Percentiles rank a stretch among this genome's conserved stretches.
Evolutionary conservation across 208 protist species (phyloP).

Genomic region (Leishmania martiniquensis): DNA sequence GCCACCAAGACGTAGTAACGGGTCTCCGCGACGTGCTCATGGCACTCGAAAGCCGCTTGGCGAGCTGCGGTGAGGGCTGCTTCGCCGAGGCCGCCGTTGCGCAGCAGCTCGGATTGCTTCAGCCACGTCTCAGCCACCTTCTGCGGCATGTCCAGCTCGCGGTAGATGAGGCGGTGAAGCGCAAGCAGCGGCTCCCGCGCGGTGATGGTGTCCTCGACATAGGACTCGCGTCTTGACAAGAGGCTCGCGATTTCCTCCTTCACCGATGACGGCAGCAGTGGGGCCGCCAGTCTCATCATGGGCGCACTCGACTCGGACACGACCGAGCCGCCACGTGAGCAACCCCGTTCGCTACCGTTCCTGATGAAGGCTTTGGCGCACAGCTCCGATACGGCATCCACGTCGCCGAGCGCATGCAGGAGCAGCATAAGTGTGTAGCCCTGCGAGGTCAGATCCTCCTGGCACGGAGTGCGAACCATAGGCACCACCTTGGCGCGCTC

Average conservation of each 20-base stretch:
- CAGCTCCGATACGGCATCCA: conserved; percentile 66
- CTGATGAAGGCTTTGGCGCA: conserved; percentile 17
- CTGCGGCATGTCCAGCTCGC: conserved; percentile 52
- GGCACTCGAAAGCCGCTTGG: conserved; percentile 50
- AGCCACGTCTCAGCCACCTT: conserved; percentile 82
- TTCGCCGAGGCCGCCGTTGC: conserved; percentile 76
- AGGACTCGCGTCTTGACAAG: conserved; percentile 39
- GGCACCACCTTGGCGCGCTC: conserved; percentile 63
- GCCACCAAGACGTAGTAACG: conserved; percentile 83
- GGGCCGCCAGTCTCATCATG: conserved; percentile 19
- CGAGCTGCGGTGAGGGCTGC: conserved; percentile 74
- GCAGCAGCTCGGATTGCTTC: conserved; percentile 77
- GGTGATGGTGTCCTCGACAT: conserved; percentile 68
- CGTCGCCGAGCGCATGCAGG: conserved; percentile 81
- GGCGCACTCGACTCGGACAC: conserved; percentile 5
- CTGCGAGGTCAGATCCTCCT: conserved; percentile 68
- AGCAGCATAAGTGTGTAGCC: conserved; percentile 67
- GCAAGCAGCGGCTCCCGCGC: conserved; percentile 83
- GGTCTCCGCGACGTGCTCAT: conserved; percentile 24
- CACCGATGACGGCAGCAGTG: conserved; percentile 19
- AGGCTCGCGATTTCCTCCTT: conserved; percentile 28
- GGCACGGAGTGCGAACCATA: conserved; percentile 54
- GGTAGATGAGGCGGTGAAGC: conserved; percentile 81
- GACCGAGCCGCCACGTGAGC: not conserved
- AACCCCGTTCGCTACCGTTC: not conserved